Base-by-base conservation (phyloP, 306 rosid species). In the Fagus sylvatica region DNA sequence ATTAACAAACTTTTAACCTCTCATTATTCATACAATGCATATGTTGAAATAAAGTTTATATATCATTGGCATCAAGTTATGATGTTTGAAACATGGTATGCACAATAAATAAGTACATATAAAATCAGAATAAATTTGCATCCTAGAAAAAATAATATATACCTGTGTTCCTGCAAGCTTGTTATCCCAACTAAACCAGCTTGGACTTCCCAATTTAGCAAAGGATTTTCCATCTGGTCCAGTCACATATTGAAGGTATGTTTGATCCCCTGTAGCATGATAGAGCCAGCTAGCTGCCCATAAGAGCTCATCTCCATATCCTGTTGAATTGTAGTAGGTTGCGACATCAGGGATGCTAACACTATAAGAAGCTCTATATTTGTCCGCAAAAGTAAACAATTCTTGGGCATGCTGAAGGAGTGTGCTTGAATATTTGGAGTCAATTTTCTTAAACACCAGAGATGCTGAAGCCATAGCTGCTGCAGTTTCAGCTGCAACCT, bases 381-480 rank as follows among this genome's bases (percentile, higher is more conserved):
- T 80, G 73, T 93, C 89, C 0, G 98, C 99, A 89, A 96, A 96
- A 73, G 79, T 81, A 81, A 96, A 96, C 82, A 96, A 77, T 76
- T 93, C 85, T 79, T 90, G 85, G 32, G 99, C 94, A 81, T 96
- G 99, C 86, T 72, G 81, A 68, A 96, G 97, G 78, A 96, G 99
- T 17, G 57, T 82, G 82, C 73, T 76, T 60, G 99, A 91, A 85
- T 96, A 91, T 68, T 85, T 30, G 37, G 94, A 59, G 73, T 91
- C 42, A 0, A 72, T 66, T 74, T 84, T 81, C 88, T 88, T 91
- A 71, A 87, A 96, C 78, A 96, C 99, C 88, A 96, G 87, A 64
- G 98, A 96, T n/a, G 99, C 99, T 11, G 99, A 84, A 62, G 99
- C 98, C 98, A 96, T 85, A 64, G 99, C 99, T 19, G 98, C 98